A percentile compares a stretch with the other conserved stretches of the same genome.
Evolutionary conservation across 257 asterid species (phyloP).

Genomic region (Solanum etuberosum): DNA sequence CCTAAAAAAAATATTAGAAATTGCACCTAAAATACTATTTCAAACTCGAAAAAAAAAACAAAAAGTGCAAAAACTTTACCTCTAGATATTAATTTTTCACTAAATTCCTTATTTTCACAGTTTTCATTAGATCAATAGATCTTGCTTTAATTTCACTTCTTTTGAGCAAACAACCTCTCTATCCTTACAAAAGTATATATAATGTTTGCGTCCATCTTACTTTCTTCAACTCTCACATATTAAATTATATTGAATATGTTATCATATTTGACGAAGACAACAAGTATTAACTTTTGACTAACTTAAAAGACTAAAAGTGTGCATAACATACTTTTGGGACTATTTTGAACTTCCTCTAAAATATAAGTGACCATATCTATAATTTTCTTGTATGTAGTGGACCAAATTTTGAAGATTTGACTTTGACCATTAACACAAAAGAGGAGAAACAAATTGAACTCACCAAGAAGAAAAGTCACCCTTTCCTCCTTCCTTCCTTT

Average conservation of each 20-base stretch:
- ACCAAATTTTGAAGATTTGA: conserved; percentile 46
- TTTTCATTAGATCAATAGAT: not conserved
- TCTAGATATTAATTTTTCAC: not conserved
- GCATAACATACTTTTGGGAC: not conserved
- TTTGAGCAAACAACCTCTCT: not conserved
- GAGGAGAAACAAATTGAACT: not conserved
- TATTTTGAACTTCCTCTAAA: not conserved
- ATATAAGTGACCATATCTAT: not conserved
- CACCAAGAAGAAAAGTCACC: conserved; percentile 50
- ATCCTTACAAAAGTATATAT: not conserved
- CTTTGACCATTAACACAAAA: conserved; percentile 33
- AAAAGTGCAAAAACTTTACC: not conserved
- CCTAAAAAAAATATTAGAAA: not conserved
- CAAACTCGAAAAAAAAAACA: not conserved
- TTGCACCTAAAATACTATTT: not conserved
- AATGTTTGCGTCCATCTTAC: not conserved
- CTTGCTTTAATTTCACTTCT: not conserved
- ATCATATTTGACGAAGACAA: not conserved
- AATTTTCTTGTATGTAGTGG: conserved; percentile 18
- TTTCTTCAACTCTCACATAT: not conserved
- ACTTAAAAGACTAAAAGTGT: not conserved
- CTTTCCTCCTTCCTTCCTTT: conserved; percentile 48
- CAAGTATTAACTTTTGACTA: not conserved
- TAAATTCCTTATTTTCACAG: not conserved
- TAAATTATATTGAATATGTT: not conserved